A percentile compares a stretch with the other conserved stretches of the same genome.
These are phyloP conservation scores for Chrysoporthe puriensis DNA, from an alignment of 2,329 filamentous ascomycete genomes.

Conservation along the genomic window DNA sequence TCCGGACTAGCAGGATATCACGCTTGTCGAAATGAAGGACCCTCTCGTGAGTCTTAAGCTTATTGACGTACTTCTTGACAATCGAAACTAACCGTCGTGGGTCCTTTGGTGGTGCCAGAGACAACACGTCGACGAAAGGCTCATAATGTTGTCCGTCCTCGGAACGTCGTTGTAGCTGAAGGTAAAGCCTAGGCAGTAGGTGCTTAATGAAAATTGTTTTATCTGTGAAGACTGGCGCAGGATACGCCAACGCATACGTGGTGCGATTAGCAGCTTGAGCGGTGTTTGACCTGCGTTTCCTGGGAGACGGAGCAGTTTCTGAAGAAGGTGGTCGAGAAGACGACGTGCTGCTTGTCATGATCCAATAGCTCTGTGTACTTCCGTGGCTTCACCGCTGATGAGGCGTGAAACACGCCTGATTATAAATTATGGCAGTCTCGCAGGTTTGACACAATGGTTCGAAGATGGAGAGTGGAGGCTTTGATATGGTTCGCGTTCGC, in stretches of 20 bases:
- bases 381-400: not conserved
- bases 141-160: constrained; percentile 13
- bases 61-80: constrained; percentile 17
- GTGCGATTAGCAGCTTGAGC: not conserved
- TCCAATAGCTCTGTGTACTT: not conserved
- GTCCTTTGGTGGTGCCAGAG: constrained; percentile 18
- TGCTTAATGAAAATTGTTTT: constrained; percentile 19
- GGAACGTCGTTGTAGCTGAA: constrained; percentile 12
- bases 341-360: not conserved
- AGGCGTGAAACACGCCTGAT: not conserved
- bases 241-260: constrained; percentile 18
- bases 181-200: constrained; percentile 18
- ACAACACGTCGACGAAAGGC: constrained; percentile 20
- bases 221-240: constrained; percentile 19
- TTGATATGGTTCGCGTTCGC: not conserved
- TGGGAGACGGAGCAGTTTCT: not conserved
- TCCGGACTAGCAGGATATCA: constrained; percentile 15
- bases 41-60: constrained; percentile 5
- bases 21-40: constrained; percentile 15
- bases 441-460: not conserved
- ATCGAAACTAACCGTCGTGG: constrained; percentile 21
- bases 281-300: constrained; percentile 5
- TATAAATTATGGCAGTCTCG: not conserved
- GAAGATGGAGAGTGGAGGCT: not conserved
- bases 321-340: not conserved